Conservation (phyloP, 106 monocot genomes). For the Platanthera guangdongensis region DNA sequence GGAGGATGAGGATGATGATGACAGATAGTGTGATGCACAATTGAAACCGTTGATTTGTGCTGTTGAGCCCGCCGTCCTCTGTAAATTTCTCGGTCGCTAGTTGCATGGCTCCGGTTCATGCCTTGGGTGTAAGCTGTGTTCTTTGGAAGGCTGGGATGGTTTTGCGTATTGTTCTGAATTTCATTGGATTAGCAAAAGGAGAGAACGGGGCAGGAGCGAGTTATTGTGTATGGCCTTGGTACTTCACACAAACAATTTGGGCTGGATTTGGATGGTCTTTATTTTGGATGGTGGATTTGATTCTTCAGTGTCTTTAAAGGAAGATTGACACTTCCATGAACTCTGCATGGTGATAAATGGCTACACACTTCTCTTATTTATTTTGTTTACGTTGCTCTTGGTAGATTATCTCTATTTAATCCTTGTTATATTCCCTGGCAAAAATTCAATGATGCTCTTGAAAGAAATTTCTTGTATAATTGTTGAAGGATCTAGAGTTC, state of each 20-base stretch:
- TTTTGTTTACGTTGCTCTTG: not conserved
- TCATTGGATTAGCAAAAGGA: not conserved
- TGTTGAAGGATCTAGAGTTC: too few relatives aligned
- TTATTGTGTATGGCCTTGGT: not conserved
- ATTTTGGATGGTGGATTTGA: not conserved
- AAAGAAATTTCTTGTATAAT: not conserved
- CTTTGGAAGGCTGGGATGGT: constrained; percentile 3
- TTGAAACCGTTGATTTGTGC: not conserved
- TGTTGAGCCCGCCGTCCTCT: not conserved
- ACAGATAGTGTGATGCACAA: constrained; percentile 4
- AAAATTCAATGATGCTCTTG: not conserved
- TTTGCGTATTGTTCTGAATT: not conserved
- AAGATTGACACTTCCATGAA: not conserved
- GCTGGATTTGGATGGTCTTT: not conserved
- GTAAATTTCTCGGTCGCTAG: not conserved
- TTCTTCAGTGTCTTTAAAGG: not conserved
- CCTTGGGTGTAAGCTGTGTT: not conserved
- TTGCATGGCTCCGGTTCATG: not conserved
- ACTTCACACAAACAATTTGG: not conserved
- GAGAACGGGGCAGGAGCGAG: not conserved
- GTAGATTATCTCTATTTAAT: not conserved
- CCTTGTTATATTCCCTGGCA: not conserved
- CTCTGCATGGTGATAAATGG: not conserved
- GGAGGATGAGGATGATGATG: not conserved
- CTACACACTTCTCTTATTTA: not conserved